These are phyloP conservation scores for Millerozyma acaciae DNA, from an alignment of 805 yeast species.

Conservation along the genomic window DNA sequence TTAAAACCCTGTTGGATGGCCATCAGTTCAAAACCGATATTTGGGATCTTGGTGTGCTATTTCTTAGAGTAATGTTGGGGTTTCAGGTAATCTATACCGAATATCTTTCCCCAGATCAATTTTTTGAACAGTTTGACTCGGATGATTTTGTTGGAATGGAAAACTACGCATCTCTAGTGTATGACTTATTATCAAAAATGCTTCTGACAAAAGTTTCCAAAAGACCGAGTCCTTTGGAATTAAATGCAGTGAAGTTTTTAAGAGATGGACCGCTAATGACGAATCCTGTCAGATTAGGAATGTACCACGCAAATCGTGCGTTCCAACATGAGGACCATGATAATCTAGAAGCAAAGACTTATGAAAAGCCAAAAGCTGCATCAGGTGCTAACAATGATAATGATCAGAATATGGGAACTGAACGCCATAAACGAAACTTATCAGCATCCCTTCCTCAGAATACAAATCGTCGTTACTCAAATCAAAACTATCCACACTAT, in stretches of 20 bases:
- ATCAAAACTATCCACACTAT: slow-evolving; percentile 11
- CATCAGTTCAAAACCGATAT: slow-evolving; percentile 83
- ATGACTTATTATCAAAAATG: slow-evolving; percentile 63
- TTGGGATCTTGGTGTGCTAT: slow-evolving; percentile 85
- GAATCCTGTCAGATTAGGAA: slow-evolving; percentile 1
- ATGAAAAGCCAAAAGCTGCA: not conserved
- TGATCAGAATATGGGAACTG: not conserved
- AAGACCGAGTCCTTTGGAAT: slow-evolving; percentile 79
- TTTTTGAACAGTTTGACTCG: slow-evolving; percentile 20
- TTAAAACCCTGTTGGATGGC: slow-evolving; percentile 31
- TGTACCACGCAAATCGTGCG: not conserved
- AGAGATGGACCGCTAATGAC: slow-evolving; percentile 58
- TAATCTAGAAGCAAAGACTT: not conserved
- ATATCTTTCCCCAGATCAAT: slow-evolving; percentile 45
- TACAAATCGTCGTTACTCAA: slow-evolving; percentile 22
- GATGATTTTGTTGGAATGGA: slow-evolving; percentile 50
- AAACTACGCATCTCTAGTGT: slow-evolving; percentile 62
- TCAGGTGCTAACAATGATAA: not conserved
- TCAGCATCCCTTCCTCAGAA: not conserved
- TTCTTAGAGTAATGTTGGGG: slow-evolving; percentile 40
- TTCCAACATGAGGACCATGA: not conserved
- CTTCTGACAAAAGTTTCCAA: slow-evolving; percentile 62
- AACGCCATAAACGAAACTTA: not conserved
- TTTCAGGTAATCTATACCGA: slow-evolving; percentile 62
- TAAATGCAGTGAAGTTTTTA: slow-evolving; percentile 78